phyloP scores from a whole-genome alignment of 179 eudicot species.

The Beta corolliflora region DNA sequence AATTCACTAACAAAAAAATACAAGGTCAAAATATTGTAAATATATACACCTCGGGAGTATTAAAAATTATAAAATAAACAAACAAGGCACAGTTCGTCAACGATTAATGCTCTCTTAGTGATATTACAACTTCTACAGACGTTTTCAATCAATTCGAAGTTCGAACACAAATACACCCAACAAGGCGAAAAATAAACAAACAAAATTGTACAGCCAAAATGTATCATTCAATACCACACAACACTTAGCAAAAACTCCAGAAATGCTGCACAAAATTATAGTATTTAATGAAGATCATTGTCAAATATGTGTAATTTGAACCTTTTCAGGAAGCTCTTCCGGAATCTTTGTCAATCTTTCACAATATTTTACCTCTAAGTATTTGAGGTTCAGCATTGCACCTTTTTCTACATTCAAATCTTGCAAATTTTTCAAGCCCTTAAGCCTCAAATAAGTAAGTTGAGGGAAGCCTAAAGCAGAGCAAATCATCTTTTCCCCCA shows the following conservation, averaged over 20 bases:
- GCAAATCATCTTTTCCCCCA: constrained; percentile 32
- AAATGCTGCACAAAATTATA: too few species aligned
- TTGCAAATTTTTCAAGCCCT: constrained; percentile 34
- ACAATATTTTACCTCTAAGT: constrained; percentile 29
- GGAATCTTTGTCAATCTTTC: constrained; percentile 28
- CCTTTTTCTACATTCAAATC: constrained; percentile 26
- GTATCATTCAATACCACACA: not conserved
- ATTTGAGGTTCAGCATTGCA: constrained; percentile 25
- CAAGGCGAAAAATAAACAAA: not conserved
- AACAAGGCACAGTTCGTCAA: too few species aligned
- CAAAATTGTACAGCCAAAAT: not conserved
- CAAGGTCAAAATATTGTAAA: too few species aligned
- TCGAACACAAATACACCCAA: not conserved
- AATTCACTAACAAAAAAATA: too few species aligned
- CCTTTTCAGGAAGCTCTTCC: constrained; percentile 28
- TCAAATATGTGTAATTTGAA: constrained; percentile 31
- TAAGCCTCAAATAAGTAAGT: constrained; percentile 30
- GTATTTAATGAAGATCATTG: too few species aligned
- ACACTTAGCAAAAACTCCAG: not conserved
- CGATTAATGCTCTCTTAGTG: not conserved
- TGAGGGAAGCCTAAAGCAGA: constrained; percentile 31
- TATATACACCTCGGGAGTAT: too few species aligned
- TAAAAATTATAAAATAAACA: too few species aligned
- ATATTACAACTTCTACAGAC: not conserved
- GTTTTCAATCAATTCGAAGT: not conserved